These are phyloP conservation scores for Aspergillus bertholletiae DNA, from an alignment of 495 filamentous ascomycete species.

Conservation along the genomic window DNA sequence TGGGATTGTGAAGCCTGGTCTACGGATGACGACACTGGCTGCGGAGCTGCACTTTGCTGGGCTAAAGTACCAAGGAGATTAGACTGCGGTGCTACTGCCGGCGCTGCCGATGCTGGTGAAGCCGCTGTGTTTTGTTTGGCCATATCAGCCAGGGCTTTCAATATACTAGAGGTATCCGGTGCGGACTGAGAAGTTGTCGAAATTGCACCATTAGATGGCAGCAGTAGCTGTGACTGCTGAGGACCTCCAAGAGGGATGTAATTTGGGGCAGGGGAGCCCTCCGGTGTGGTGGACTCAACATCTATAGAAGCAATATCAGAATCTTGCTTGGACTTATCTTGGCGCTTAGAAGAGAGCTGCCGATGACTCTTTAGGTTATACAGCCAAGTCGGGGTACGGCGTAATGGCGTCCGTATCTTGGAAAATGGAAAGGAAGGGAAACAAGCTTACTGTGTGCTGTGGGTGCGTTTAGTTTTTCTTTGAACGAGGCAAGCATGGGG, in stretches of 20 bases:
- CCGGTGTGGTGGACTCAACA: slow-evolving; percentile 73
- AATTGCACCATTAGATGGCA: slow-evolving; percentile 35
- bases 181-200: slow-evolving; percentile 32
- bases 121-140: slow-evolving; percentile 73
- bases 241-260: slow-evolving; percentile 33
- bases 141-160: slow-evolving; percentile 82
- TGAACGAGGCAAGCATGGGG: slow-evolving; percentile 78
- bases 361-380: not conserved
- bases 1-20: slow-evolving; percentile 41
- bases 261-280: slow-evolving; percentile 69
- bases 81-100: slow-evolving; percentile 44
- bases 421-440: not conserved
- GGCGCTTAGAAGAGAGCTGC: not conserved
- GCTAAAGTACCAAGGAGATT: slow-evolving; percentile 56
- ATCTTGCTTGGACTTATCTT: not conserved
- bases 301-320: slow-evolving; percentile 38
- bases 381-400: slow-evolving; percentile 2
- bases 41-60: slow-evolving; percentile 42
- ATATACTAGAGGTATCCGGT: slow-evolving; percentile 65
- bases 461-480: slow-evolving; percentile 69
- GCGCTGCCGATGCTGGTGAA: slow-evolving; percentile 54
- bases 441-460: slow-evolving; percentile 60
- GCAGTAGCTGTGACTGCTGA: slow-evolving; percentile 25
- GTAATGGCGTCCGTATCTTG: not conserved
- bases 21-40: slow-evolving; percentile 44